Evolutionary conservation across 208 protist genomes (phyloP), one percentile per base, ranked within the genome.

Genomic region (Trypanosoma platydactyli): DNA sequence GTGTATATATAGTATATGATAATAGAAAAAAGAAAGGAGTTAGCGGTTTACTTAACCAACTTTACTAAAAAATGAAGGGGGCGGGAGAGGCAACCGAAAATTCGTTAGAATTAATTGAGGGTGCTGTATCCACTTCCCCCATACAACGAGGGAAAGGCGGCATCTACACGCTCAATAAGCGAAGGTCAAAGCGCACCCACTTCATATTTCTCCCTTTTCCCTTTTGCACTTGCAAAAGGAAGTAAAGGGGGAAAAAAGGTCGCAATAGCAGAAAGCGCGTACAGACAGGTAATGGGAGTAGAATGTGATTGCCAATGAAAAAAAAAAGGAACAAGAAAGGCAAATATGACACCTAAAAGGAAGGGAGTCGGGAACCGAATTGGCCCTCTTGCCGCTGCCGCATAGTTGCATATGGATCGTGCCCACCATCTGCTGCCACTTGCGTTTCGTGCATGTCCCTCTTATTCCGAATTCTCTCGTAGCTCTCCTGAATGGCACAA

Each of bases 401-500:
- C 81, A 94, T 83, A 3, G 83, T 69, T 11, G 85, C 73, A 64
- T 91, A 91, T 11, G 86, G 83, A 68, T 92, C 89, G 22, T 54
- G 56, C 12, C 85, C 83, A n/a, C 86, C 89, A 48, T 91, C 83
- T 5, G 89, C 89, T 0, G 86, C 85, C 24, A 89, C 80, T 63
- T 91, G 69, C 38, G 84, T 92, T 57, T 91, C 81, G 56, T 95
- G 86, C 49, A 77, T 73, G 50, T 93, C 86, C 25, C 89, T 79
- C 64, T 90, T 91, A 60, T 86, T 67, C 15, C 86, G 75, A 71
- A 95, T 95, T 29, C 86, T 77, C 60, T 74, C 62, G 70, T 93
- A 95, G 74, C 84, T 91, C 27, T 92, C 84, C 64, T 91, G 86
- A 72, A 95, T 69, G 2, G 89, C 89, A 58, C 89, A 95, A 41